Evolutionary conservation across 257 asterid genomes (phyloP).

Genomic region (Penstemon davidsonii): DNA sequence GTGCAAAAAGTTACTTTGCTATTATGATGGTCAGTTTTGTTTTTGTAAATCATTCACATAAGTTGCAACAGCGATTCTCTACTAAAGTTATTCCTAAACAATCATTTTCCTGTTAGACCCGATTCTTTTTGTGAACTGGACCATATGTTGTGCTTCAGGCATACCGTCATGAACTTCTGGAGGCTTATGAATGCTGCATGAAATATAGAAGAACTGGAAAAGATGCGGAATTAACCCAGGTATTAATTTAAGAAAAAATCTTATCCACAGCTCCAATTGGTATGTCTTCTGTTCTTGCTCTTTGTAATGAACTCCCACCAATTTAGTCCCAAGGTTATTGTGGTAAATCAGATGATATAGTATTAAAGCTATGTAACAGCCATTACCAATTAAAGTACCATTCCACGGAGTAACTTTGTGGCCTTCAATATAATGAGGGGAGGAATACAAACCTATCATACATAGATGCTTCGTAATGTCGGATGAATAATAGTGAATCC

Average conservation of each 20-base stretch:
- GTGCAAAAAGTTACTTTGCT: constrained; percentile 12
- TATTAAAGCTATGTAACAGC: too few relatives aligned
- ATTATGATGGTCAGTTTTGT: constrained; percentile 14
- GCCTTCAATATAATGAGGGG: background rate
- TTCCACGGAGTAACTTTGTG: background rate
- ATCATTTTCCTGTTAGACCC: constrained; percentile 9
- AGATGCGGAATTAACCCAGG: constrained; percentile 99
- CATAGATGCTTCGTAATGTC: background rate
- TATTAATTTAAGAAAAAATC: constrained; percentile 31
- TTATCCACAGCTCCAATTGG: constrained; percentile 10
- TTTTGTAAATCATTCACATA: constrained; percentile 5
- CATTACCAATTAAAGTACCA: too few relatives aligned
- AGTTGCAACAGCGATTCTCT: constrained; percentile 17
- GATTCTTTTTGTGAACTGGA: constrained; percentile 18
- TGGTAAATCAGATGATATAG: background rate
- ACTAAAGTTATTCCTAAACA: background rate
- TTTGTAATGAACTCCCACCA: constrained; percentile 3
- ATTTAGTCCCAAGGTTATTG: constrained; percentile 4
- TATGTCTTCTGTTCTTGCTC: constrained; percentile 6
- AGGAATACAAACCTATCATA: background rate
- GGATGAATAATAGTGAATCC: background rate
- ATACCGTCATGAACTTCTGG: constrained; percentile 80
- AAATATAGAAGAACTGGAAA: constrained; percentile 78
- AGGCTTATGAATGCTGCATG: constrained; percentile 92
- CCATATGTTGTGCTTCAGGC: constrained; percentile 48